Evolutionary conservation across 2,329 filamentous ascomycete species (phyloP), one percentile per base, ranked within the genome.

Genomic region (Aspergillus pseudoviridinutans): DNA sequence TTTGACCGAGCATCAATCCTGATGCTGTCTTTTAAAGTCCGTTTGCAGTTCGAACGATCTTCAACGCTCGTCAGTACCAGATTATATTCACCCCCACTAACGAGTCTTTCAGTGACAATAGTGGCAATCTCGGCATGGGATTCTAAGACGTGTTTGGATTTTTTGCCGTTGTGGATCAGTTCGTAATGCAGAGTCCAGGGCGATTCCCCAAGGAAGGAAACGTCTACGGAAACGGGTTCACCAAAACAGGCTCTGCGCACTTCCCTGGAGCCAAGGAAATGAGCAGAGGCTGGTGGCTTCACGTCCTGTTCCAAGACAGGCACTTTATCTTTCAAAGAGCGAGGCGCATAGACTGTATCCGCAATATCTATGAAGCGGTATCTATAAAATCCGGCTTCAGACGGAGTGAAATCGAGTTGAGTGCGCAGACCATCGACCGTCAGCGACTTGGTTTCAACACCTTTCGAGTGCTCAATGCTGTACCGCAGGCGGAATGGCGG

Each of bases 141-240:
- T 56, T 84, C 79, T 27, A 85, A 80, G 55, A 82, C 84, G 65
- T 88, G 83, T 53, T 89, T 88, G 61, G 85, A 87, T 54, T 92
- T 86, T 75, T 90, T 95, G 55, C 92, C 92, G 55, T 92, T 90
- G 74, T 97, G 90, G 7, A 97, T 84, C 44, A 97, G 79, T 74
- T 97, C 94, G 78, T 96, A 99, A 70, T 97, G 92, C 42, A 99
- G 77, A 24, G 82, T 89, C 80, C 93, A 97, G 0, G 95, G 94
- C 20, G 87, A 82, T 66, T 97, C 92, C 46, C 95, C 94, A 49
- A 86, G 80, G 46, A 97, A 83, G 53, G 82, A 76, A 42, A 97
- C 85, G 56, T 91, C 85, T 28, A 94, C 85, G 32, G 87, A 84
- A 6, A 92, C 85, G 22, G 87, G 82, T 56, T 96, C 88, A 58